Evolutionary conservation across 1,284 basidiomycete genomes (phyloP).

Genomic region (Pseudozyma tsukubaensis): DNA sequence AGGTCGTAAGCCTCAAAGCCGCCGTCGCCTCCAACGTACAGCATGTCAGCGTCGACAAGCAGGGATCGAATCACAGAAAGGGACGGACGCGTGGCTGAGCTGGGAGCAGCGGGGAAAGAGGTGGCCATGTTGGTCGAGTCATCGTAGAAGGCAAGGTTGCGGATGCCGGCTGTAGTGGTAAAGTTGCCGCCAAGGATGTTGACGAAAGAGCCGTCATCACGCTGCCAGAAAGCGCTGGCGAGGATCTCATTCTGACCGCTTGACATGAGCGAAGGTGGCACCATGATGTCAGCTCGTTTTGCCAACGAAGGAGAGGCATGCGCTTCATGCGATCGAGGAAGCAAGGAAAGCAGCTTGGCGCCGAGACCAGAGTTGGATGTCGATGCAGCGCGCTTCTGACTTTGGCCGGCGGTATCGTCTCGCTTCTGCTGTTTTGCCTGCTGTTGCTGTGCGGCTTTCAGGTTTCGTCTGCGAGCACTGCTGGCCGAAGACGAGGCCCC

Average conservation of each 20-base stretch:
- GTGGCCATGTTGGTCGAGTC: slow-evolving; percentile 71
- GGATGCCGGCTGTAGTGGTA: slow-evolving; percentile 73
- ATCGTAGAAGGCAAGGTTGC: slow-evolving; percentile 82
- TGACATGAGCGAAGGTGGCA: slow-evolving; percentile 70
- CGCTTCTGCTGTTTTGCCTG: slow-evolving; percentile 10
- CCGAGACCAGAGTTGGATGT: slow-evolving; percentile 10
- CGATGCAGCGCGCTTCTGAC: slow-evolving; percentile 9
- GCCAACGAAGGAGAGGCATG: slow-evolving; percentile 19
- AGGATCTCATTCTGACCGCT: slow-evolving; percentile 82
- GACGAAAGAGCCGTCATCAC: slow-evolving; percentile 72
- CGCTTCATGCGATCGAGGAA: slow-evolving; percentile 20
- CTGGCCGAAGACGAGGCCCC: slow-evolving; percentile 27
- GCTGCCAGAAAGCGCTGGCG: slow-evolving; percentile 89
- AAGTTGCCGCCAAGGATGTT: slow-evolving; percentile 92
- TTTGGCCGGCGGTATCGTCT: background rate
- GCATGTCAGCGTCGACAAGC: slow-evolving; percentile 55
- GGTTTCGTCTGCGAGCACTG: slow-evolving; percentile 24
- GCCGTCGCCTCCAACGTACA: slow-evolving; percentile 63
- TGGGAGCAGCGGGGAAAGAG: slow-evolving; percentile 71
- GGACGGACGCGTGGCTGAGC: slow-evolving; percentile 4
- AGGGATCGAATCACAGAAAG: slow-evolving; percentile 74
- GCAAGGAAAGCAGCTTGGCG: slow-evolving; percentile 32
- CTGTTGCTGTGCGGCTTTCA: slow-evolving; percentile 2
- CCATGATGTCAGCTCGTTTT: slow-evolving; percentile 50
- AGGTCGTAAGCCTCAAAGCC: slow-evolving; percentile 60